Evolutionary conservation across 1,284 basidiomycete genomes (phyloP).

Genomic region (Prillingera fragicola): DNA sequence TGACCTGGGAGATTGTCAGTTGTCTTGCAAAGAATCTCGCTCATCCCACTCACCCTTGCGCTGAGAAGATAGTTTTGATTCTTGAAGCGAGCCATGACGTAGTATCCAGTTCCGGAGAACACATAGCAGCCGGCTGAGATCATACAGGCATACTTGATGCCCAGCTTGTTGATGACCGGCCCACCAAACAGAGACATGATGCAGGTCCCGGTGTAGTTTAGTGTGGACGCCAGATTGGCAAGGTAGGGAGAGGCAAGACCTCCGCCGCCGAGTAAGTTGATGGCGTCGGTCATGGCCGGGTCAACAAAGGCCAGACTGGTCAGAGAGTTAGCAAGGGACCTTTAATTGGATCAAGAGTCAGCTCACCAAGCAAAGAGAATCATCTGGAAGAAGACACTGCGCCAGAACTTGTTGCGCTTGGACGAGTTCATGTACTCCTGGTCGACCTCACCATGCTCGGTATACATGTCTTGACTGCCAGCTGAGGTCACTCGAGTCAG

Average conservation of each 20-base stretch:
- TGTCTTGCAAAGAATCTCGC: too few species aligned
- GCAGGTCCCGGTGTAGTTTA: constrained; percentile 20
- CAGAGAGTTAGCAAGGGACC: background rate
- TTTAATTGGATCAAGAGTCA: too few species aligned
- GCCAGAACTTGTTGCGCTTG: constrained; percentile 16
- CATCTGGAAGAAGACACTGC: constrained; percentile 27
- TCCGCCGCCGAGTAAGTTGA: constrained; percentile 29
- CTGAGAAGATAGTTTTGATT: constrained; percentile 24
- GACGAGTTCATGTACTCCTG: constrained; percentile 17
- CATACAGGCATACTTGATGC: constrained; percentile 29
- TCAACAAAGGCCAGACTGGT: constrained; percentile 24
- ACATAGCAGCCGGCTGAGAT: constrained; percentile 22
- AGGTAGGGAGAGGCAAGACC: constrained; percentile 26
- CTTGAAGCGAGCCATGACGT: constrained; percentile 19
- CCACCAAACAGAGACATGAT: constrained; percentile 28
- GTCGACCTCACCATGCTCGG: too few species aligned
- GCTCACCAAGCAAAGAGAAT: constrained; percentile 28
- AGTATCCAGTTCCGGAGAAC: constrained; percentile 22
- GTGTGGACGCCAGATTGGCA: constrained; percentile 21
- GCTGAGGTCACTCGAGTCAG: too few species aligned
- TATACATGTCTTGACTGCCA: too few species aligned
- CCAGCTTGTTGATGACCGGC: constrained; percentile 33
- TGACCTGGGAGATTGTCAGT: constrained; percentile 1
- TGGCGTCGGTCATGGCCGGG: constrained; percentile 30
- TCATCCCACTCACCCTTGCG: constrained; percentile 12